phyloP scores from a whole-genome alignment of 805 yeast species.

The Schizosaccharomyces octosporus region DNA sequence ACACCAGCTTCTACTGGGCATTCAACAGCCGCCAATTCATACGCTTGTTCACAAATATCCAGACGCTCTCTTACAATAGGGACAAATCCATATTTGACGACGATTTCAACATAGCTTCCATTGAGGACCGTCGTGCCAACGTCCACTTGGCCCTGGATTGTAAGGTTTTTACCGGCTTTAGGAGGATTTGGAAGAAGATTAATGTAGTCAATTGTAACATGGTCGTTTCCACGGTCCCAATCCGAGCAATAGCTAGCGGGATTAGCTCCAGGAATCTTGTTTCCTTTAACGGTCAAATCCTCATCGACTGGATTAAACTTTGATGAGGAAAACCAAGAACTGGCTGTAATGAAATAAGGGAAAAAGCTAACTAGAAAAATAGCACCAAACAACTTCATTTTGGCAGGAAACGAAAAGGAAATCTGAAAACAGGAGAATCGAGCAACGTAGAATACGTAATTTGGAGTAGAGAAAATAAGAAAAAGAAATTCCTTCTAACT shows the following conservation, averaged over 20 bases:
- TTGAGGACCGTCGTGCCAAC: conserved; percentile 33
- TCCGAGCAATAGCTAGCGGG: background rate
- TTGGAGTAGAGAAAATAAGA: no score
- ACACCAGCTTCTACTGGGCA: conserved; percentile 63
- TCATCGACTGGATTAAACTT: background rate
- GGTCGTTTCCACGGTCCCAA: conserved; percentile 12
- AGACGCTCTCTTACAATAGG: conserved; percentile 69
- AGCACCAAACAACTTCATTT: background rate
- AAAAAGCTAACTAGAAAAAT: background rate
- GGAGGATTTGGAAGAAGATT: conserved; percentile 72
- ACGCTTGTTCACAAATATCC: conserved; percentile 69
- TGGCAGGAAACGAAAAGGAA: no score
- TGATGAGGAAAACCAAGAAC: background rate
- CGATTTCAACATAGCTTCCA: conserved; percentile 87
- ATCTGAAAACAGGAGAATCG: no score
- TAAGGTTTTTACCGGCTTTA: conserved; percentile 53
- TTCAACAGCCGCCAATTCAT: conserved; percentile 48
- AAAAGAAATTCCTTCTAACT: no score
- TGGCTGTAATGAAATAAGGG: background rate
- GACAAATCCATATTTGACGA: conserved; percentile 79
- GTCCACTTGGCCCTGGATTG: conserved; percentile 50
- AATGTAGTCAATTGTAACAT: conserved; percentile 35
- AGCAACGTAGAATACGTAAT: no score
- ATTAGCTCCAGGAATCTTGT: background rate
- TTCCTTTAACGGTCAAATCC: background rate